These are phyloP conservation scores for Exophiala aquamarina DNA, from an alignment of 2,329 filamentous ascomycete genomes.

Conservation along the genomic window DNA sequence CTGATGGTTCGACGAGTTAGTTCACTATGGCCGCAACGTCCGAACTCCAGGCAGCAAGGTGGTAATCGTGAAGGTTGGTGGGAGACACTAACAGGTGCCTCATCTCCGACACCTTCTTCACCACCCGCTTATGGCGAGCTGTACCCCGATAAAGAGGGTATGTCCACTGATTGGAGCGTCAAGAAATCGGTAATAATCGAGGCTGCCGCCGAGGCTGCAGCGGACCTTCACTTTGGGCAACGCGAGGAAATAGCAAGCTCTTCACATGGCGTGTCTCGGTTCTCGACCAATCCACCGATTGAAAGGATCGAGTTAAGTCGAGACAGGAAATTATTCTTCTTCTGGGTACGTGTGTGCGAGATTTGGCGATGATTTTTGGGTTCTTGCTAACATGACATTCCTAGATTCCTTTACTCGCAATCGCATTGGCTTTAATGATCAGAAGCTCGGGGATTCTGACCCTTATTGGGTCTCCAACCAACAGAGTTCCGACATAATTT, in stretches of 20 bases:
- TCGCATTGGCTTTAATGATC: conserved; percentile 47
- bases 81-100: conserved; percentile 60
- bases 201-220: conserved; percentile 44
- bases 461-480: conserved; percentile 9
- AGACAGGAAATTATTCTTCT: conserved; percentile 54
- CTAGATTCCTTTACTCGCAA: conserved; percentile 49
- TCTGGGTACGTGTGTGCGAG: conserved; percentile 48
- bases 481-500: not conserved
- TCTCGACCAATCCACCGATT: conserved; percentile 36
- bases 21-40: conserved; percentile 68
- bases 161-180: conserved; percentile 39
- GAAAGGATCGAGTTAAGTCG: conserved; percentile 45
- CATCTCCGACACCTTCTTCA: conserved; percentile 48
- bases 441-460: conserved; percentile 33
- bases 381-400: conserved; percentile 26
- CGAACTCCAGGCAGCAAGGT: conserved; percentile 51
- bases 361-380: not conserved
- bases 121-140: conserved; percentile 80
- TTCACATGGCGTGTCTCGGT: no score
- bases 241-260: conserved; percentile 30
- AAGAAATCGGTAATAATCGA: conserved; percentile 45
- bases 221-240: conserved; percentile 44
- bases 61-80: conserved; percentile 59
- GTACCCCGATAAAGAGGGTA: conserved; percentile 56
- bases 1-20: conserved; percentile 72